Conservation (phyloP, 2,329 filamentous ascomycete species). For the Fusarium protoensiforme region DNA sequence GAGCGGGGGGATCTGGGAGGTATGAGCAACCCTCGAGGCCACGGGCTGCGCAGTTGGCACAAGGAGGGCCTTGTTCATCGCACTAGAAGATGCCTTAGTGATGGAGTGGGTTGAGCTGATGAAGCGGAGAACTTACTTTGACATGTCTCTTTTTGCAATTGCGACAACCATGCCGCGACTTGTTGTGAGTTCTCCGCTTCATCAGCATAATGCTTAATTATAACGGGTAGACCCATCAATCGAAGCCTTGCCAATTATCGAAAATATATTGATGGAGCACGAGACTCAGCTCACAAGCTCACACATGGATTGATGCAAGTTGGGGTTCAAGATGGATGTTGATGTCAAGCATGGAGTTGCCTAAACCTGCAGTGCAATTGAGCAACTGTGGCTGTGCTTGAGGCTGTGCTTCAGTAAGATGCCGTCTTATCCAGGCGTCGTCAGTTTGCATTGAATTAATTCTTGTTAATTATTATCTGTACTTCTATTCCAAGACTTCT, state of each 20-base stretch:
- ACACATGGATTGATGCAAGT: background rate
- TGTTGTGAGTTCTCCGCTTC: slow-evolving; percentile 40
- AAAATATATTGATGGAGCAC: background rate
- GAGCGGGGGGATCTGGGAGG: slow-evolving; percentile 14
- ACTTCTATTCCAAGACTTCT: background rate
- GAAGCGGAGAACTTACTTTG: slow-evolving; percentile 22
- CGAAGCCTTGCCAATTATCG: background rate
- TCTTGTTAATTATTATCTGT: background rate
- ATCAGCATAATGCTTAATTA: slow-evolving; percentile 1
- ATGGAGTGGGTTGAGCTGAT: background rate
- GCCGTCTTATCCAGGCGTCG: background rate
- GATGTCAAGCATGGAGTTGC: background rate
- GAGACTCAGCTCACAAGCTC: too few relatives aligned
- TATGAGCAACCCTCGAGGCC: slow-evolving; percentile 38
- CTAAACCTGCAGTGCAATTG: background rate
- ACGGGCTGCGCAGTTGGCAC: slow-evolving; percentile 47
- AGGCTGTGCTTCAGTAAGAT: background rate
- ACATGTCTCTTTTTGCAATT: slow-evolving; percentile 42
- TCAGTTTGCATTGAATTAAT: background rate
- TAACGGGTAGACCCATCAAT: background rate
- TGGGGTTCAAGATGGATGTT: background rate
- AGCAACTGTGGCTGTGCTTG: slow-evolving; percentile 34
- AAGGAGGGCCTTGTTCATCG: slow-evolving; percentile 51
- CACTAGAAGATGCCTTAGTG: slow-evolving; percentile 40
- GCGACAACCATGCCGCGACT: slow-evolving; percentile 40